Evolutionary conservation across 2,329 filamentous ascomycete genomes (phyloP), one percentile per base, ranked within the genome.

Genomic region (Metarhizium brunneum): DNA sequence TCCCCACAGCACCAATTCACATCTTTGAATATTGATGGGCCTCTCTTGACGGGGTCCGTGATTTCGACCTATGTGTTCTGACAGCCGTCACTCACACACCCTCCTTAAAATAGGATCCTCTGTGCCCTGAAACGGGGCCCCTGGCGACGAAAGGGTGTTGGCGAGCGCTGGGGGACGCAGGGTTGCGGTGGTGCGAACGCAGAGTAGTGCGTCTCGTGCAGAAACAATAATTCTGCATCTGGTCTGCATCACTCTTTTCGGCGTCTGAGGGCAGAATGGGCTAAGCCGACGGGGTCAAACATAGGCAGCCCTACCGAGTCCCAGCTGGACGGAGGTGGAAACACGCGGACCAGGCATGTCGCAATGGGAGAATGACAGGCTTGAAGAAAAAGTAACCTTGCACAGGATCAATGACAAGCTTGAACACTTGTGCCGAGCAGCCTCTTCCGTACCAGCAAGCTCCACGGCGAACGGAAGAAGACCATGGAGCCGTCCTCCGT

Each of bases 81-180:
- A 25, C 47, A 49, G 35, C 35, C 13, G 8, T 14, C 11, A 43
- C 16, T n/a, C 40, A n/a, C 6, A 18, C 16, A 16, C 10, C 10
- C 16, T 43, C 16, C 40, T 18, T 18, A 14, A 18, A 43, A 43
- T 6, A 18, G 16, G 40, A 16, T 43, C 16, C 40, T 43, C 16
- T 25, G 7, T 52, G 32, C 20, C 50, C 50, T 52, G 50, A 52
- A 52, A 52, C 50, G 36, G n/a, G 8, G 50, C n/a, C 50, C 50
- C 50, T 52, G 35, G n/a, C 6, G n/a, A 52, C n/a, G 43, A 52
- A 10, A 20, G 10, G 20, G 43, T 20, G 43, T 5, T 10, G 10
- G 25, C 25, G n/a, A 14, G 16, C 40, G 4, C 36, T 35, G 20
- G n/a, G 47, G 30, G n/a, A 50, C n/a, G 11, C 47, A 13, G 30